phyloP scores from a whole-genome alignment of 257 asterid genomes.

The Salvia miltiorrhiza region DNA sequence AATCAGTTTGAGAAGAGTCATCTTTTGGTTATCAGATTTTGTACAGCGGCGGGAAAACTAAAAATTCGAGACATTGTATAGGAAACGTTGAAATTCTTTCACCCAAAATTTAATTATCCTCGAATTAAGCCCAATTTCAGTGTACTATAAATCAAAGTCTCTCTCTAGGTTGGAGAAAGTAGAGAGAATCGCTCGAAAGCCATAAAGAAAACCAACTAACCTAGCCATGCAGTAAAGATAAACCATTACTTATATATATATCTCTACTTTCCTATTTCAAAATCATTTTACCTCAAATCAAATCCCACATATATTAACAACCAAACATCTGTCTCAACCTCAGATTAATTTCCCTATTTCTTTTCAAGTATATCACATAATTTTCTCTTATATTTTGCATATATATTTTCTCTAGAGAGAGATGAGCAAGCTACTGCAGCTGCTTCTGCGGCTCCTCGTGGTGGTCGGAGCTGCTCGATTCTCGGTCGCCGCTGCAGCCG shows the following conservation, averaged over 20 bases:
- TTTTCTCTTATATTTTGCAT: no score
- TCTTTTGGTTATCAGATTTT: no score
- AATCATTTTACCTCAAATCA: neutral
- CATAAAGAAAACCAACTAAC: conserved; percentile 47
- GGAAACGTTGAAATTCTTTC: no score
- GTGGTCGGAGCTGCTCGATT: conserved; percentile 35
- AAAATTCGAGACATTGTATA: no score
- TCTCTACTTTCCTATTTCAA: neutral
- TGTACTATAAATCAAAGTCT: no score
- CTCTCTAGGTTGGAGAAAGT: conserved; percentile 45
- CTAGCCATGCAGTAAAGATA: conserved; percentile 35
- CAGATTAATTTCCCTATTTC: neutral
- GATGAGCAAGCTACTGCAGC: conserved; percentile 36
- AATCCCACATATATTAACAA: neutral
- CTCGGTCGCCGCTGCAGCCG: conserved; percentile 24
- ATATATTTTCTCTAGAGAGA: no score
- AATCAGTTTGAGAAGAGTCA: no score
- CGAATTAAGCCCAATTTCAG: no score
- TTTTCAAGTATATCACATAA: neutral
- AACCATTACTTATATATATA: neutral
- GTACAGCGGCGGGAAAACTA: no score
- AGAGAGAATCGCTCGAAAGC: conserved; percentile 40
- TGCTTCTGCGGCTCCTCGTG: conserved; percentile 29
- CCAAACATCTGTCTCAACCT: conserved; percentile 9
- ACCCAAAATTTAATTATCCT: no score